Conservation (phyloP, 306 rosid genomes). For the Fragaria vesca region DNA sequence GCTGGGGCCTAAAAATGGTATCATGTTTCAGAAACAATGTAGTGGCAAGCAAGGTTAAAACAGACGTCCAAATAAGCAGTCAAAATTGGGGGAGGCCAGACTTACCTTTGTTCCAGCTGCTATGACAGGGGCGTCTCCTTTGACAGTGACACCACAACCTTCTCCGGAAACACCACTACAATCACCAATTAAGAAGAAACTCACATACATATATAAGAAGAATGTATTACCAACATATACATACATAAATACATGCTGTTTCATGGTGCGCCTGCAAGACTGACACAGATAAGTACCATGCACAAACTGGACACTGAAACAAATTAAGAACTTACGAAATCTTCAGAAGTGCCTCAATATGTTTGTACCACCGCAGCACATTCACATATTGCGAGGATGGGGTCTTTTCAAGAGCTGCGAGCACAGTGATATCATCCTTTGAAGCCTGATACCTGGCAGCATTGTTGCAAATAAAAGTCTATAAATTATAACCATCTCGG, state of each 20-base stretch:
- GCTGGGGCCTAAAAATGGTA: too few relatives aligned
- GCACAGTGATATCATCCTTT: neutral
- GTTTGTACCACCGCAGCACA: neutral
- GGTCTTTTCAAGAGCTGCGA: neutral
- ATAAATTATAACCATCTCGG: too few relatives aligned
- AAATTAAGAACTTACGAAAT: neutral
- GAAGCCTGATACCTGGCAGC: neutral
- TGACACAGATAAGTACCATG: neutral
- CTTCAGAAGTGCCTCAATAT: neutral
- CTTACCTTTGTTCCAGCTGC: neutral
- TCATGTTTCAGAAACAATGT: too few relatives aligned
- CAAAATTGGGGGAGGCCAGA: neutral
- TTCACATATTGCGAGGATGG: neutral
- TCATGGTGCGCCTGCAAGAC: neutral
- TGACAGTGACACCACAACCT: neutral
- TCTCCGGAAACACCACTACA: neutral
- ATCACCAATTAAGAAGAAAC: too few relatives aligned
- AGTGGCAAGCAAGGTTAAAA: neutral
- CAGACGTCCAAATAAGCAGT: neutral
- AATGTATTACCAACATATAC: too few relatives aligned
- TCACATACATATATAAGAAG: neutral
- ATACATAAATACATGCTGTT: neutral
- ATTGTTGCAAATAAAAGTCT: neutral
- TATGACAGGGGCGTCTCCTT: neutral
- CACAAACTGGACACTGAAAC: neutral